Evolutionary conservation across 306 rosid genomes (phyloP), one percentile per base, ranked within the genome.

Genomic region (Dryas octopetala): DNA sequence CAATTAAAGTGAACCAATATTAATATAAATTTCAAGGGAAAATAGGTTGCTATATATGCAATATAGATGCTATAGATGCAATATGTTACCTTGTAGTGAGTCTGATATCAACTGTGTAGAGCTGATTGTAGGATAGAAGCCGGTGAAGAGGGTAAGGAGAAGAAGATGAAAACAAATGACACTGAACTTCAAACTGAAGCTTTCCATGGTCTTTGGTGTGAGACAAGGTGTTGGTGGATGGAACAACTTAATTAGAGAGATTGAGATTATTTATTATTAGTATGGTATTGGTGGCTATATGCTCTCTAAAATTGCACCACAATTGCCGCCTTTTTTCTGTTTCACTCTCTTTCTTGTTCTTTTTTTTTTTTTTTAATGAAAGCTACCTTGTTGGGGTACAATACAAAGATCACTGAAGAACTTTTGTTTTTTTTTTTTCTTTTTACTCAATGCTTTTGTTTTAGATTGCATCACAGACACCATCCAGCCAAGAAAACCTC

Each of bases 141-240:
- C 1, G 59, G 62, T 12, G 47, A 70, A 52, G 80, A 60, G 43
- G 13, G 76, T 62, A n/a, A 80, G 26, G 75, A 84, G 60, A 19
- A 84, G 62, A 28, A 73, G 70, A 28, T 58, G 70, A 62, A 65
- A 68, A 58, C 48, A 32, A 65, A 74, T 57, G 46, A 32, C 46
- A 32, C n/a, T 68, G 66, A 62, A 12, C 12, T 70, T 55, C 41
- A 49, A 66, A 62, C 38, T 6, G 46, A 82, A 66, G 16, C 38
- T 60, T 65, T 62, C 70, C 79, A 76, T 73, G 53, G 38, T 55
- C 17, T 58, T 52, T 52, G 60, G 45, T 73, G 73, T 41, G 47
- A 73, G 57, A 69, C 54, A 4, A 2, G 45, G 14, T 1, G 2
- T 5, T 32, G 47, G 41, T 44, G 41, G 48, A 66, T 43, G 7